Base-by-base conservation (phyloP, 2,329 filamentous ascomycete species). In the Exserohilum turcica region DNA sequence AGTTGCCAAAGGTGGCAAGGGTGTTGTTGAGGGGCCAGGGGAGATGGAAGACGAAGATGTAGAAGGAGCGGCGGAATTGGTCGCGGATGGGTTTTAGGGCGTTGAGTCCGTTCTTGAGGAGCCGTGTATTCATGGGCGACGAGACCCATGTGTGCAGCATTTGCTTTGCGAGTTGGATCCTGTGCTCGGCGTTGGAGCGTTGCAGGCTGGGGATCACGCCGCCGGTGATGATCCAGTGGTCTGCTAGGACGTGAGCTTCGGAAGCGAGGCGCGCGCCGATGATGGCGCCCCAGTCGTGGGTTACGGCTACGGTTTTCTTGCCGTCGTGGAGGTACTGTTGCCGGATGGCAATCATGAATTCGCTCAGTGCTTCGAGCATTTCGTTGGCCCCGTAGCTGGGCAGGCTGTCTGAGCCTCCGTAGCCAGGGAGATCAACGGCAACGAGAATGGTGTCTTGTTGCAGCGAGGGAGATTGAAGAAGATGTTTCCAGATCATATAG, bases 361-460 rank as follows among this genome's bases (percentile, higher is more conserved):
- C 80, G 0, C 79, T 75, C 50, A 86, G 63, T 6, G 77, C 73
- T 61, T 85, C 83, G 39, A 85, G 70, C 7, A 85, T 74, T 35
- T 78, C 72, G 10, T 81, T 77, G 1, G 82, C 74, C 2, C 76
- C 74, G 59, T 85, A 85, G 40, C 72, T 64, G 1, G 75, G 65
- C 50, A 85, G 67, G 43, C 76, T 75, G 56, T 84, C 82, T 50
- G 79, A 84, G 8, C 84, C 84, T 31, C 84, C 84, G 56, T 81
- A 85, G 1, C 84, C 83, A 15, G 84, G 84, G 6, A 86, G 66
- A 62, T 86, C 84, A 33, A 85, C 74, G 0, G 82, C 82, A 28
- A 86, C 76, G 6, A 85, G 60, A 16, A 77, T 78, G 38, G 60
- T 50, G 16, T 79, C 76, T 6, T 74, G 60, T 21, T 74, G 54